Evolutionary conservation across 2,329 filamentous ascomycete genomes (phyloP), one percentile per base, ranked within the genome.

Genomic region (Emericellopsis atlantica): DNA sequence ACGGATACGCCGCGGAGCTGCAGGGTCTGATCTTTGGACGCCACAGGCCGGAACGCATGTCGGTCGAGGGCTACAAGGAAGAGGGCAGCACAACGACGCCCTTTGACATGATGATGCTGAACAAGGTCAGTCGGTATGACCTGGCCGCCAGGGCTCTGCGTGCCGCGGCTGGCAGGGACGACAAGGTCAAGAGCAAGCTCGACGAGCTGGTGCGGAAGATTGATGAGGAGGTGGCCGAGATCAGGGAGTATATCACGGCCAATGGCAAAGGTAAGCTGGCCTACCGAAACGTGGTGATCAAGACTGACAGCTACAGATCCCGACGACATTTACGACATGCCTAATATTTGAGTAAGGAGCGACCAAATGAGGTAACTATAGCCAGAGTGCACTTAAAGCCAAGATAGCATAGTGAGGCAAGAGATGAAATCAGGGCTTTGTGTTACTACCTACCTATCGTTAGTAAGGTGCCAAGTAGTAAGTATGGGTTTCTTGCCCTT

Each of bases 31-130:
- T 82, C 3, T 82, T 81, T 49, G 75, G 74, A 0, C 63, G 76
- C 1, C 64, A 64, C 0, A 57, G 61, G 9, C 49, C 72, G 14
- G 62, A 72, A 5, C 65, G 74, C 3, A 66, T 79, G 44, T 67
- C 56, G 0, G 69, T 82, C 7, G 67, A 66, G 12, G 74, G 71
- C 4, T 83, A 82, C 47, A 67, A 67, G 22, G 78, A 83, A 50
- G 78, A 83, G 54, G 79, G 77, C 0, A 75, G 65, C 40, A 82
- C 78, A 1, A 83, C 77, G 0, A 82, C 77, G 2, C 78, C 78
- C 2, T 81, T 83, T 48, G 74, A 81, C 49, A 82, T 82, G 78
- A 76, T 81, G 76, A 61, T 82, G 2, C 55, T 71, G 5, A 83
- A 84, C 49, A 49, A 60, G 16, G 73, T 78, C 2, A 77, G 69